Conservation (phyloP, 495 filamentous ascomycete genomes). For the Aspergillus indologenus region DNA sequence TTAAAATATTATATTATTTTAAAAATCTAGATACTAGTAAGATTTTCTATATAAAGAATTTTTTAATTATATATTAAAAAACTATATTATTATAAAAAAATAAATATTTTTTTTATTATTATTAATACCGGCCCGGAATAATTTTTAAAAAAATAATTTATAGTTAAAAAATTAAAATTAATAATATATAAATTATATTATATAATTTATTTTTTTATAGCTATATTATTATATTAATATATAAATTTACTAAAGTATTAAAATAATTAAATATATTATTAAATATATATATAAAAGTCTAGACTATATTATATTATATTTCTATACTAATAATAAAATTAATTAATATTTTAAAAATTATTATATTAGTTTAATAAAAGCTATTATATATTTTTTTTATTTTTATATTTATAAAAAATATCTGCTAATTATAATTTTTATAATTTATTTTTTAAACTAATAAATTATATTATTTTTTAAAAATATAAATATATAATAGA, state of each 20-base stretch:
- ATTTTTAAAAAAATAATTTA: not conserved
- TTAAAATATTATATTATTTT: no score
- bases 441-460: no score
- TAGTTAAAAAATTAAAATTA: not conserved
- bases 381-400: not conserved
- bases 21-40: not conserved
- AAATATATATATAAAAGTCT: not conserved
- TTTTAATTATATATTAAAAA: not conserved
- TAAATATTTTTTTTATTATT: no score
- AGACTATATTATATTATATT: not conserved
- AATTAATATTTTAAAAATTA: not conserved
- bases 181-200: no score
- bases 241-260: not conserved
- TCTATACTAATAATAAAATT: not conserved
- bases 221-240: conserved; percentile 1
- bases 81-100: no score
- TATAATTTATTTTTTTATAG: not conserved
- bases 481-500: no score
- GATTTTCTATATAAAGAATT: not conserved
- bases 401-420: conserved; percentile 1
- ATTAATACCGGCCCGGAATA: no score
- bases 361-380: not conserved
- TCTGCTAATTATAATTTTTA: no score
- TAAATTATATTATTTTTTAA: no score
- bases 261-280: not conserved